A percentile compares a stretch with the other conserved stretches of the same genome.
Conservation (phyloP, 1,284 basidiomycete genomes). For the Cutaneotrichosporon arboriforme region DNA sequence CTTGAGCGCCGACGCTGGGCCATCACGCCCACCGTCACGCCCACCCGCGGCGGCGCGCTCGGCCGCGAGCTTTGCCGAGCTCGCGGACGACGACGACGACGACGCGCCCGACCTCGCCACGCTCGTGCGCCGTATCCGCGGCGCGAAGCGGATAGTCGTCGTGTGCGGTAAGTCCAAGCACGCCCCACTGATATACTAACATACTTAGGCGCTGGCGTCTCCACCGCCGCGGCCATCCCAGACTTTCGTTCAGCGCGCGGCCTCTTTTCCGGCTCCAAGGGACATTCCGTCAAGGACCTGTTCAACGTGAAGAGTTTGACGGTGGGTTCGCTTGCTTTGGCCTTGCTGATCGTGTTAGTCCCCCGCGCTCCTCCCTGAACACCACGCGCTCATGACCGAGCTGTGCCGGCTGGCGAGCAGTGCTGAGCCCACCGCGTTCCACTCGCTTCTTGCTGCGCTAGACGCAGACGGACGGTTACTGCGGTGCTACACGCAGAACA, state of each 20-base stretch:
- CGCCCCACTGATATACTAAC: not conserved
- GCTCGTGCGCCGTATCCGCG: constrained; percentile 55
- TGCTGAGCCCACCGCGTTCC: constrained; percentile 77
- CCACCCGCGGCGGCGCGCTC: no score
- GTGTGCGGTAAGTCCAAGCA: constrained; percentile 72
- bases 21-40: not conserved
- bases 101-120: constrained; percentile 13
- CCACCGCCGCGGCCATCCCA: constrained; percentile 82
- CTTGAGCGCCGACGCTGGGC: not conserved
- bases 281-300: constrained; percentile 75
- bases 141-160: constrained; percentile 74
- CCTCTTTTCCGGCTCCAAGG: constrained; percentile 63
- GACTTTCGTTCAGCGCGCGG: constrained; percentile 84
- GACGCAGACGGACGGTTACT: constrained; percentile 72
- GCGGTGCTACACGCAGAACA: constrained; percentile 91
- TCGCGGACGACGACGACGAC: not conserved
- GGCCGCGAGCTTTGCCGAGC: constrained; percentile 8
- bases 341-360: constrained; percentile 19
- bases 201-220: constrained; percentile 75
- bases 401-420: constrained; percentile 66
- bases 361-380: constrained; percentile 60
- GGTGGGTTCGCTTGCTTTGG: constrained; percentile 53
- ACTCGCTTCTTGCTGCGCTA: constrained; percentile 65
- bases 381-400: constrained; percentile 70
- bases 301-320: constrained; percentile 87